Percentiles rank a stretch among this genome's conserved stretches.
phyloP scores from a whole-genome alignment of 495 filamentous ascomycete genomes.

The Barbatosphaeria neglecta region DNA sequence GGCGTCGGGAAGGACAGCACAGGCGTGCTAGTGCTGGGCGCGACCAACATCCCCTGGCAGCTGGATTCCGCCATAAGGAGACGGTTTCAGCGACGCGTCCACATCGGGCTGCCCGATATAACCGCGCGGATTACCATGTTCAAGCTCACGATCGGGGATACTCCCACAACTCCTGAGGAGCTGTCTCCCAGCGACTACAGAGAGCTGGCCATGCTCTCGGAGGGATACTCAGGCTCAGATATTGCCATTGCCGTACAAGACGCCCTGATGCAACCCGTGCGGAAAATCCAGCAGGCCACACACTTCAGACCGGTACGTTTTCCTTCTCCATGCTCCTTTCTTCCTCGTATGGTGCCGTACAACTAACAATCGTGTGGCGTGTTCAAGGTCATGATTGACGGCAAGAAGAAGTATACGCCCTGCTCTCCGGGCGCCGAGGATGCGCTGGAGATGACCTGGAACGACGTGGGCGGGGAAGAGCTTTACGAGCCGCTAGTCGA shows the following conservation, averaged over 20 bases:
- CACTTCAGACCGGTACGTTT: slow-evolving; percentile 83
- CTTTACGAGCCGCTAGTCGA: slow-evolving; percentile 77
- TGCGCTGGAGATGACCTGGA: slow-evolving; percentile 90
- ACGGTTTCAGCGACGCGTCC: slow-evolving; percentile 91
- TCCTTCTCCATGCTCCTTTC: no score
- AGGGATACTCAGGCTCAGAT: slow-evolving; percentile 92
- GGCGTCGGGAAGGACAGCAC: slow-evolving; percentile 90
- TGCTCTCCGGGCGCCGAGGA: slow-evolving; percentile 84
- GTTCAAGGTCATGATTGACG: slow-evolving; percentile 67
- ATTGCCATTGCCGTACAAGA: slow-evolving; percentile 95
- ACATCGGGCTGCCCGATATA: slow-evolving; percentile 83
- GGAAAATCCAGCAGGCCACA: slow-evolving; percentile 95
- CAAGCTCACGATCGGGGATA: slow-evolving; percentile 81
- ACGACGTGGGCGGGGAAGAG: slow-evolving; percentile 65
- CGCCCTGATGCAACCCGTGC: slow-evolving; percentile 93
- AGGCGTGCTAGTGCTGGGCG: slow-evolving; percentile 89
- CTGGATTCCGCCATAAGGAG: slow-evolving; percentile 94
- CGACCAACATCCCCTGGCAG: slow-evolving; percentile 99
- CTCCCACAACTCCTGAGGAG: slow-evolving; percentile 81
- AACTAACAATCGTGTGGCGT: no score
- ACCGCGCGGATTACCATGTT: slow-evolving; percentile 94
- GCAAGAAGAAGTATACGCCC: slow-evolving; percentile 69
- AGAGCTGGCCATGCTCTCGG: slow-evolving; percentile 65
- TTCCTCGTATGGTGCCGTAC: no score
- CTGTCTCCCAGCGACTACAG: slow-evolving; percentile 68